Base-by-base conservation (phyloP, 1,139 yeast species). In the Candida buenavistaensis region DNA sequence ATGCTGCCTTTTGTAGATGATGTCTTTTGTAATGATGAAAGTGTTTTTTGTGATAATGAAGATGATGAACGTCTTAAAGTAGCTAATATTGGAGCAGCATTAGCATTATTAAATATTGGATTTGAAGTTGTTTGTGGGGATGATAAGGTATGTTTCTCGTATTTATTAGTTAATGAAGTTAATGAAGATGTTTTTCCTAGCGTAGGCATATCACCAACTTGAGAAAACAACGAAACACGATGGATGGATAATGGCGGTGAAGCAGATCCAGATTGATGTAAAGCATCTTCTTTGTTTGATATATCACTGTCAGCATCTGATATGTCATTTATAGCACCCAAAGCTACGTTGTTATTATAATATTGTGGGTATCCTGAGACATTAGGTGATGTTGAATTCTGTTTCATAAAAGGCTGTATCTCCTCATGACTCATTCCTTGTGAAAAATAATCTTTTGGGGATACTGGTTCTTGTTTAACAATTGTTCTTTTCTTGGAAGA, bases 131-230 rank as follows among this genome's bases (percentile, higher is more conserved):
- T 21, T 12, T 44, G 40, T 9, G 65, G 64, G 4, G 67, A 59
- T 16, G 53, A 43, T 14, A 61, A 42, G 6, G 47, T 53, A 29
- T 61, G 65, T 24, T 41, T 47, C 35, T 64, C 68, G 33, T 59
- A 50, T 29, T 54, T 56, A 33, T 54, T 50, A 2, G 65, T 55
- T 22, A 64, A 32, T 32, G 54, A 35, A 27, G 49, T 23, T 33
- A 41, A 24, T 32, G 49, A 38, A 31, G 48, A 34, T 27, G 40
- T 36, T 40, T 42, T 44, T 17, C 41, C 38, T 26, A 41, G 23
- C 10, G 30, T 17, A 12, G 42, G 43, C 11, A 32, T 22, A n/a
- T 39, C 41, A n/a, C 13, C 13, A 13, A 27, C 30, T 28, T 38
- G 28, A 15, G 41, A 30, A 23, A 40, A 40, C 22, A 40, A 33